Conservation (phyloP, 1,139 yeast genomes). For the Citeromyces siamensis region DNA sequence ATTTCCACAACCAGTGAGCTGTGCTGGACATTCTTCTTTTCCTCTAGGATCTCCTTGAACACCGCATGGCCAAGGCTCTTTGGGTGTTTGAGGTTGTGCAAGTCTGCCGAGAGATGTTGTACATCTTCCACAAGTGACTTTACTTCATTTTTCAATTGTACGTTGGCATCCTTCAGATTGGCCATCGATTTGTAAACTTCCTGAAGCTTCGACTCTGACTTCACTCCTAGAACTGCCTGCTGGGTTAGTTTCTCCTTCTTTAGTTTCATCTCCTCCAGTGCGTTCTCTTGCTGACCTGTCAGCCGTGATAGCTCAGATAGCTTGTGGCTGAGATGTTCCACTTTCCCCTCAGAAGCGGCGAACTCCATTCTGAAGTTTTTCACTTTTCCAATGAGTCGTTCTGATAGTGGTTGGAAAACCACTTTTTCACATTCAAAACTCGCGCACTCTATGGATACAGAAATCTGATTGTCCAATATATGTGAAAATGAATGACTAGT, state of each 20-base stretch:
- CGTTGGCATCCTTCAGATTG: constrained; percentile 16
- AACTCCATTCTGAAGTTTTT: no score
- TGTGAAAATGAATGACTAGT: no score
- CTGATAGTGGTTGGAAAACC: no score
- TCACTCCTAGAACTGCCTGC: constrained; percentile 14
- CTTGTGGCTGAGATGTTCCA: not conserved
- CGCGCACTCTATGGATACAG: no score
- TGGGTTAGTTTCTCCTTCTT: constrained; percentile 22
- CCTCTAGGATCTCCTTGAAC: constrained; percentile 20
- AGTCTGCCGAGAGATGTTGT: constrained; percentile 12
- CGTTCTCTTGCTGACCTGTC: constrained; percentile 8
- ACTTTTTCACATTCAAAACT: no score
- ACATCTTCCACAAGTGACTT: constrained; percentile 11
- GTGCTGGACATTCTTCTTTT: constrained; percentile 22
- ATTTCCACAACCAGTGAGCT: constrained; percentile 26
- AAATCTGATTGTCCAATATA: no score
- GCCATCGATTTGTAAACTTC: constrained; percentile 9
- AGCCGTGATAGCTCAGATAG: constrained; percentile 9
- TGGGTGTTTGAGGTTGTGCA: constrained; percentile 11
- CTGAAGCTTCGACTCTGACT: constrained; percentile 7
- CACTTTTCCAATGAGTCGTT: no score
- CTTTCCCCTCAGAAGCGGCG: no score
- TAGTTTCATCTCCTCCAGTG: constrained; percentile 21
- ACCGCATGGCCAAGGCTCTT: constrained; percentile 10
- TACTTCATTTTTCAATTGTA: constrained; percentile 18